Base-by-base conservation (phyloP, 2,329 filamentous ascomycete species). In the Fusarium sp. region DNA sequence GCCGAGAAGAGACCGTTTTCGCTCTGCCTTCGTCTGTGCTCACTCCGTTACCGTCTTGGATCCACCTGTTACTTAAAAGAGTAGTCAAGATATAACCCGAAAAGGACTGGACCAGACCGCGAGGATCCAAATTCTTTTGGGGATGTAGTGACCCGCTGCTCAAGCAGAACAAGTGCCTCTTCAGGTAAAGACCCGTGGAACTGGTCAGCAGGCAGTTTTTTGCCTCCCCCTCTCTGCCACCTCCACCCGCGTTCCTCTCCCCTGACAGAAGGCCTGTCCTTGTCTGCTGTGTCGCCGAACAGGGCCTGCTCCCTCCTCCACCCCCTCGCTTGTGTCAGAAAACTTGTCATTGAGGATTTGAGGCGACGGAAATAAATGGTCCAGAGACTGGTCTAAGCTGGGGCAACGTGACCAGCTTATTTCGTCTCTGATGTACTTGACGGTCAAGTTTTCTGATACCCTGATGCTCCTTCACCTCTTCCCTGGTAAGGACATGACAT, bases 191-290 rank as follows among this genome's bases (percentile, higher is more conserved):
- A 62, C 59, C 52, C 60, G 63, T 70, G 56, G 65, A 49, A 69
- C 63, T 70, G 73, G 73, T 75, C 73, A 75, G 66, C 73, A 75
- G 73, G 73, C 68, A 69, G 62, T 66, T 58, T 71, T 75, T 75
- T 71, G 73, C 73, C 73, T 71, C 73, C 73, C 72, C 73, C 73
- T 74, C 72, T 74, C 68, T 71, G 60, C 60, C 71, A 73, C 68
- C 60, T 73, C 72, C 68, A 72, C 70, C 65, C 67, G 72, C 66
- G 73, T 72, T 67, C 68, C 62, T 74, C 62, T 53, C 71, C 72
- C 73, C 73, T 73, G 72, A 71, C 63, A 72, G 68, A 58, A 49
- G 62, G 66, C 73, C 62, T 64, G 73, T 72, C 73, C 73, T 67
- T 75, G 73, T 70, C 58, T 68, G 70, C 70, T 75, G 71, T 61